Evolutionary conservation across 208 protist species (phyloP), one percentile per base, ranked within the genome.

Genomic region (Leishmania lainsoni): DNA sequence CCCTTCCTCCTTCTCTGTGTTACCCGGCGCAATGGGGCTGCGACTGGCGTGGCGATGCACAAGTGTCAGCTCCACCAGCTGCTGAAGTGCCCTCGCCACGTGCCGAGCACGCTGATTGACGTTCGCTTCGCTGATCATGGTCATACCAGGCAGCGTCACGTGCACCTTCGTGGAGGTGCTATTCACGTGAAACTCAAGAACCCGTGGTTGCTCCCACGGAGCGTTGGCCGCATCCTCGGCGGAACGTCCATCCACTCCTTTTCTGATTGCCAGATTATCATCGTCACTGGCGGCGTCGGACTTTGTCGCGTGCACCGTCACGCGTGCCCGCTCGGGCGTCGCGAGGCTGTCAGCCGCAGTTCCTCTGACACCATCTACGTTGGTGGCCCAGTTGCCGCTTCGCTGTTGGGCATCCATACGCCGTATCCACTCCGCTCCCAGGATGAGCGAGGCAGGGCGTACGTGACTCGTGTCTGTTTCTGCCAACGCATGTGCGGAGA

Each of bases 401-500:
- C 48, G 14, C 3, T n/a, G 16, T 12, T 32, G 42, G 17, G 76
- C 76, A 56, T 80, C 76, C 35, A 54, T 51, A 51, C 54, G 81
- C 0, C 29, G 59, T 70, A 85, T 66, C 81, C 81, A 85, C 77
- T 70, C 76, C 56, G 81, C 77, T 3, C 52, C 81, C 17, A 85
- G 56, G 16, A 79, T 49, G 3, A 85, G 81, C 20, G 81, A 17
- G 2, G 81, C 48, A 0, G 61, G 72, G 26, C 77, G 71, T 26
- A 76, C 52, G 42, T 76, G 54, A 20, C 22, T 16, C 51, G 39
- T 29, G 35, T 49, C 77, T 20, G 73, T 35, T 1, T 54, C 56
- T 0, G 56, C n/a, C 49, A 85, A 52, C 10, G 76, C 16, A 58
- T 56, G 51, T 32, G 59, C 59, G 0, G 81, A 81, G 54, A 85